Evolutionary conservation across 108 stramenopile species (phyloP).

Genomic region (Epithemia pelagica): DNA sequence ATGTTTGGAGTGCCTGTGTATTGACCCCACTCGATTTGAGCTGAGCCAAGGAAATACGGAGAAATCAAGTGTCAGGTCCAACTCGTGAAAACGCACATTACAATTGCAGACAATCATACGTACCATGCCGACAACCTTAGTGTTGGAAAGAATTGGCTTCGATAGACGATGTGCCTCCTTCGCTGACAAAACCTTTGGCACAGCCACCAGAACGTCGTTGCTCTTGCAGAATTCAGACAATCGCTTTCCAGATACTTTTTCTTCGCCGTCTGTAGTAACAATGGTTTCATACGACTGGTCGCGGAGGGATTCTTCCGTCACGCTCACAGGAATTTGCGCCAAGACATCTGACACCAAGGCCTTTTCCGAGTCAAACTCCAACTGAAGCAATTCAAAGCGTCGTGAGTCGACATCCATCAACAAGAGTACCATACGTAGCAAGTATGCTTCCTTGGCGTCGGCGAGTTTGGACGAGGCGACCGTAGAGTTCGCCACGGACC

Average conservation of each 20-base stretch:
- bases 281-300: slow-evolving; percentile 34
- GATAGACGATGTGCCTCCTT: slow-evolving; percentile 46
- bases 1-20: slow-evolving; percentile 4
- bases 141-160: slow-evolving; percentile 60
- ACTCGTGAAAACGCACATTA: too few species aligned
- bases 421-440: slow-evolving; percentile 52
- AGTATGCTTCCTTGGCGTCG: neutral
- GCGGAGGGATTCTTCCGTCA: slow-evolving; percentile 54
- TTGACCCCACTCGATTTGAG: slow-evolving; percentile 22
- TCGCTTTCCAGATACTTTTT: slow-evolving; percentile 10
- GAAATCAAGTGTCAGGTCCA: neutral
- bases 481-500: slow-evolving; percentile 4
- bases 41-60: slow-evolving; percentile 7
- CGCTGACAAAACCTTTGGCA: slow-evolving; percentile 46
- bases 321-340: slow-evolving; percentile 51
- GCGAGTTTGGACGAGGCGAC: neutral
- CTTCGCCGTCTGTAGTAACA: slow-evolving; percentile 27
- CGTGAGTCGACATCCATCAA: slow-evolving; percentile 71
- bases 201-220: slow-evolving; percentile 61
- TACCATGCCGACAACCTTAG: slow-evolving; percentile 67
- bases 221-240: slow-evolving; percentile 41
- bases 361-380: slow-evolving; percentile 72
- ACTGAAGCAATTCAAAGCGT: slow-evolving; percentile 77
- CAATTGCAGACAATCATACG: slow-evolving; percentile 16
- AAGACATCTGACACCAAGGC: slow-evolving; percentile 62